Evolutionary conservation across 2,329 filamentous ascomycete species (phyloP), one percentile per base, ranked within the genome.

Genomic region (Penicillium corylophilum): DNA sequence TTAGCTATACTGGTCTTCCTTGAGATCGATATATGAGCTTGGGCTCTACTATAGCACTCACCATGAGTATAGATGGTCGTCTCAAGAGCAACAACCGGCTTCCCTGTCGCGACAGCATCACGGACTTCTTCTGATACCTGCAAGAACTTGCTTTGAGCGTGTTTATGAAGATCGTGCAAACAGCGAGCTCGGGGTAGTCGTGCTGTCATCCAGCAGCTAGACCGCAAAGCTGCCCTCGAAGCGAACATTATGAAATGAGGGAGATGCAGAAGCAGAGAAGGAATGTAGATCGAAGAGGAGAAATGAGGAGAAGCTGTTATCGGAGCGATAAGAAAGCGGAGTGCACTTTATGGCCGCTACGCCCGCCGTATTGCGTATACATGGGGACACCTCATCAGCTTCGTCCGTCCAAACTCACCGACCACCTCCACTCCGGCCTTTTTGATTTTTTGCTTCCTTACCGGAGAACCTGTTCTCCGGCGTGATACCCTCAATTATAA

Each of bases 21-120:
- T 33, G 24, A 36, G 29, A 5, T 4, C 20, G 22, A 16, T 8
- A 22, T 23, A 20, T 24, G 10, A 40, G 24, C 18, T 28, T 9
- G 16, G 45, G 4, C 2, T 28, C 16, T 31, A 5, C 38, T 18
- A n/a, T 15, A 33, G 24, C 9, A 49, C 64, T 46, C 71, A 79
- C 91, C 92, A 74, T 99, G 94, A 1, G 94, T 99, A 73, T 99
- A 97, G 62, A 99, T 97, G 4, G 94, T 96, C 2, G 90, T 91
- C 73, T 99, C 94, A 4, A 99, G 80, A 15, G 93, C 94, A 10
- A 99, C 92, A 4, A 99, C 86, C 0, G 94, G 93, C 64, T 84
- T 86, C 50, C 86, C 85, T 12, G 83, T 82, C 38, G 83, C 78
- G 43, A 96, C 71, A 35, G 92, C 93, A 67, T 90, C 84, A 46